Base-by-base conservation (phyloP, 139 green algal species). In the Chlamydomonas incerta region DNA sequence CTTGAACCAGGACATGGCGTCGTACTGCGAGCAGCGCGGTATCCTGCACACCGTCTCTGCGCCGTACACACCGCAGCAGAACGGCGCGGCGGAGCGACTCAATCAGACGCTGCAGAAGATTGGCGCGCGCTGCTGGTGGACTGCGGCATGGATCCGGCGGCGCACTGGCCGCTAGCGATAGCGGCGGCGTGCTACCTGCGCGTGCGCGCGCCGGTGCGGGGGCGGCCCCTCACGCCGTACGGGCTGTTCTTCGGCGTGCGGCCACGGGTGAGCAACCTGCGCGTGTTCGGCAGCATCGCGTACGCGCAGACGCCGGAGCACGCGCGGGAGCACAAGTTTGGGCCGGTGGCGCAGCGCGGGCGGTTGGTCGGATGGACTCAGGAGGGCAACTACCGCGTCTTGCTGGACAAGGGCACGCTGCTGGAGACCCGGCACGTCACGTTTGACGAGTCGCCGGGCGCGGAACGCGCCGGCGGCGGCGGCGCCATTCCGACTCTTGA, bases 61-160 rank as follows among this genome's bases (percentile, higher is more conserved):
- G n/a, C 57, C 80, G 1, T 90, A 86, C 81, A 90, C 81, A 28
- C 87, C 81, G 0, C 63, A 88, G 68, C 87, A 90, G 81, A 88
- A 88, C 37, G 87, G 87, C 46, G 57, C 26, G 14, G 87, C 81
- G 29, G 87, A 90, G 75, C 58, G 82, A 6, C 71, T 88, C 28
- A 88, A 90, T 35, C 52, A 76, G 1, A 88, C 81, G 17, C 74
- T 90, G 23, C 26, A 83, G 60, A 13, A 86, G 23, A 82, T 37
- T 37, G 58, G 15, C 3, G 70, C 74, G 13, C 28, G 73, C 10
- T 87, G 66, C 81, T 88, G 41, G 17, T 72, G 0, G 58, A 68
- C 24, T 65, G 62, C 34, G 31, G 63, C 3, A 33, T 88, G 21
- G 6, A n/a, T 4, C 14, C n/a, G n/a, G n/a, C 23, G 18, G 66